Conservation (phyloP, 345 rosid species). For the Conringia planisiliqua region DNA sequence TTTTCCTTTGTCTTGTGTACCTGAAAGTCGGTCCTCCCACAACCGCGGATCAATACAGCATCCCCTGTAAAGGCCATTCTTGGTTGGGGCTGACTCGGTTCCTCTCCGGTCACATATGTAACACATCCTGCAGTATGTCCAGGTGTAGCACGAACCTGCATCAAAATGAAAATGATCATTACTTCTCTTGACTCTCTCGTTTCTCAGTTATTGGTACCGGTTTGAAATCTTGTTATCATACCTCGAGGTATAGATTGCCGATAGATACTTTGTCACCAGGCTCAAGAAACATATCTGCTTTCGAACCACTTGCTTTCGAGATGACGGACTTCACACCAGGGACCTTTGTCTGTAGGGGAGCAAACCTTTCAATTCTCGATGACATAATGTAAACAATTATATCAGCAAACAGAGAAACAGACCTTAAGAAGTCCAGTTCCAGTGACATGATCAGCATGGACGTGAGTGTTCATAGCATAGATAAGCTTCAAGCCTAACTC, state of each 20-base stretch:
- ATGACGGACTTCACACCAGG: conserved; percentile 70
- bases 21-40: conserved; percentile 99
- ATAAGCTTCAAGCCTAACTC: conserved; percentile 76
- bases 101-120: conserved; percentile 91
- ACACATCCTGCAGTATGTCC: conserved; percentile 94
- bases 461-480: conserved; percentile 91
- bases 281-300: conserved; percentile 73
- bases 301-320: conserved; percentile 73
- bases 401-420: neutral
- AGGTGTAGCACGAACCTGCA: conserved; percentile 83
- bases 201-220: neutral
- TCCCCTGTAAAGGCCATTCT: conserved; percentile 97
- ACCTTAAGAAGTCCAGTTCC: conserved; percentile 93
- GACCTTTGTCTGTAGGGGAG: conserved; percentile 42
- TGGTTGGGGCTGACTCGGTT: conserved; percentile 73
- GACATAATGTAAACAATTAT: neutral
- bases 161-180: neutral
- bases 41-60: conserved; percentile 82
- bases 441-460: conserved; percentile 97
- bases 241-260: conserved; percentile 77
- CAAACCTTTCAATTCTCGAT: neutral
- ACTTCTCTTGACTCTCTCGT: neutral
- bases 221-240: neutral
- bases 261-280: conserved; percentile 64
- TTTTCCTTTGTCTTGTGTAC: conserved; percentile 30